Base-by-base conservation (phyloP, 78 protist species). In the Guillardia theta region DNA sequence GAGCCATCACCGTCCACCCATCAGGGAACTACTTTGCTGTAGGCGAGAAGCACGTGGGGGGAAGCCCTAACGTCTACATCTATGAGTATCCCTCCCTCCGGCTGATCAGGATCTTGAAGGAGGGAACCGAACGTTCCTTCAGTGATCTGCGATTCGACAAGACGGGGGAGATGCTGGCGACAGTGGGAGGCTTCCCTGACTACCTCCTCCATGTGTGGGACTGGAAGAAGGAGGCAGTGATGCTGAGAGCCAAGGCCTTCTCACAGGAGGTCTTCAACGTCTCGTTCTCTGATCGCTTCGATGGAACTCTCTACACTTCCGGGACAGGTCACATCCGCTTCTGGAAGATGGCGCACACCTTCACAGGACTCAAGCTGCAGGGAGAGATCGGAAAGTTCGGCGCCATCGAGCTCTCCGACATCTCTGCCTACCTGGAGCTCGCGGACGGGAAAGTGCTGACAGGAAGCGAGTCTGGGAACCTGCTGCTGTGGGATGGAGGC, bases 371-470 rank as follows among this genome's bases (percentile, higher is more conserved):
- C 80, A 94, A 95, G 92, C 94, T 95, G 58, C 96, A 58, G 94
- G 97, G 99, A 6, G 94, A 48, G 2, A 93, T 96, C 48, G 99
- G 99, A 18, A 97, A 97, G 95, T 98, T 98, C 30, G 99, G 99
- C n/a, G 92, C 24, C 37, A 77, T 95, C 37, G 98, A 98, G 88
- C 95, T 98, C 27, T 53, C 96, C 2, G 98, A 98, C 93, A 92
- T 98, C 45, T 9, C 93, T 10, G 96, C 94, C 77, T 98, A 46
- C 88, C 96, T 77, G n/a, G 96, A 96, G 93, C 90, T 97, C 21
- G 96, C 97, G 1, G 83, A 88, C 48, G 70, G 90, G 4, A 93
- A 43, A 2, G 94, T 70, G 41, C 50, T 98, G 46, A 45, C 94
- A 19, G 99, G 99, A 30, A 37, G 98, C 0, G 98, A 97, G 87